phyloP scores from a whole-genome alignment of 208 protist species.

The Naegleria gruberi region DNA sequence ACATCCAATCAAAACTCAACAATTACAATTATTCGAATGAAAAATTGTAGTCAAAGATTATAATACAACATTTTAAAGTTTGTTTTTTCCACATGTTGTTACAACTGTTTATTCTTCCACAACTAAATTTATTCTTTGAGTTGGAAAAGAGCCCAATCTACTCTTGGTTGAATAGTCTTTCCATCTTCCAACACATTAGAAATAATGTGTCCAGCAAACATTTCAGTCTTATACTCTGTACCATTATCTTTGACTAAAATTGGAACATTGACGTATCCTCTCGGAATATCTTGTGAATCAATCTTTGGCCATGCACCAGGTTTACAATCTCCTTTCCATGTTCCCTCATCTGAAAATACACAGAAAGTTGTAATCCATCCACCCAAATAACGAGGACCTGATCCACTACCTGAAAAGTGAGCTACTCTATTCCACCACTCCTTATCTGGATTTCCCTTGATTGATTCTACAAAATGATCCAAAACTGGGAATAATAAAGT shows the following conservation, averaged over 20 bases:
- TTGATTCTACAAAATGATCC: not conserved
- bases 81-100: too few relatives aligned
- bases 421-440: not conserved
- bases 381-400: not conserved
- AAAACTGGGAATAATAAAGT: not conserved
- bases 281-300: not conserved
- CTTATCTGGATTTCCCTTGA: not conserved
- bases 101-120: too few relatives aligned
- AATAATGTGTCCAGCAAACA: not conserved
- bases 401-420: not conserved
- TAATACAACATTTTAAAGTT: too few relatives aligned
- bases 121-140: not conserved
- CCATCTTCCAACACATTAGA: not conserved
- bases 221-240: not conserved
- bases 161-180: not conserved
- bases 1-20: too few relatives aligned
- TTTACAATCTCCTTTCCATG: not conserved
- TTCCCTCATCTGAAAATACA: not conserved
- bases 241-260: not conserved
- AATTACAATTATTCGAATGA: too few relatives aligned
- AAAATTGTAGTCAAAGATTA: too few relatives aligned
- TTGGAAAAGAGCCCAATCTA: not conserved
- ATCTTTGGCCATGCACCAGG: not conserved
- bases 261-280: not conserved
- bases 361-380: constrained; percentile 1